Conservation (phyloP, 116 monocot genomes). For the Papilionanthe hybrid region DNA sequence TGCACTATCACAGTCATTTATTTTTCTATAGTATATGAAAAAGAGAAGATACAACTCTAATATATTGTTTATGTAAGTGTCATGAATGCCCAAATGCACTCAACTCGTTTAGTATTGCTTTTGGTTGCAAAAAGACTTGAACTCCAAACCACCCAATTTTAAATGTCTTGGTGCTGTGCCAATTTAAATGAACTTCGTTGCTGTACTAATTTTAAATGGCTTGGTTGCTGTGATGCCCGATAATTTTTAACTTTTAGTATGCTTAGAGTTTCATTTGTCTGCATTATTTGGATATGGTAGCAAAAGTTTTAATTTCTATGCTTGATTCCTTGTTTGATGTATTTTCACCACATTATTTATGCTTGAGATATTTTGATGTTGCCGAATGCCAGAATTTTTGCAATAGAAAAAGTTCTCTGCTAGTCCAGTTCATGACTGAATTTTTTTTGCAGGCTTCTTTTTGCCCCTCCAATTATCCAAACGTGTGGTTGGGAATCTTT, state of each 20-base stretch:
- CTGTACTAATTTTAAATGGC: not conserved
- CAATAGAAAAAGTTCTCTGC: not conserved
- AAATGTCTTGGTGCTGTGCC: not conserved
- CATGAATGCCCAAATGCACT: not conserved
- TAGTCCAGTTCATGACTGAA: constrained; percentile 9
- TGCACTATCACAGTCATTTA: not conserved
- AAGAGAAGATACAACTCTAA: not conserved
- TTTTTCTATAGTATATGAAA: not conserved
- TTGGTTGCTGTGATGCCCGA: not conserved
- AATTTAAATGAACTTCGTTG: too few species aligned
- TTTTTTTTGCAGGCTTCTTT: constrained; percentile 63
- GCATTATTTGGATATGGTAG: not conserved
- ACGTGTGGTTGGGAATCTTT: constrained; percentile 91
- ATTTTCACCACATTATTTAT: not conserved
- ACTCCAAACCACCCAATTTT: not conserved
- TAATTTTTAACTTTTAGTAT: not conserved
- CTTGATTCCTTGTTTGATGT: not conserved
- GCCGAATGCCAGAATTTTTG: not conserved
- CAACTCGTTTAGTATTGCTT: not conserved
- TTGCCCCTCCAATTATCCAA: constrained; percentile 89
- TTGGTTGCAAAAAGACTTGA: not conserved
- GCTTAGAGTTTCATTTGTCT: not conserved
- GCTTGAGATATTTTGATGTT: not conserved
- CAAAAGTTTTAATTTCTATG: not conserved
- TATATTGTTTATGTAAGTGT: not conserved